Evolutionary conservation across 2,329 filamentous ascomycete genomes (phyloP), one percentile per base, ranked within the genome.

Genomic region (Sclerotinia glacialis): DNA sequence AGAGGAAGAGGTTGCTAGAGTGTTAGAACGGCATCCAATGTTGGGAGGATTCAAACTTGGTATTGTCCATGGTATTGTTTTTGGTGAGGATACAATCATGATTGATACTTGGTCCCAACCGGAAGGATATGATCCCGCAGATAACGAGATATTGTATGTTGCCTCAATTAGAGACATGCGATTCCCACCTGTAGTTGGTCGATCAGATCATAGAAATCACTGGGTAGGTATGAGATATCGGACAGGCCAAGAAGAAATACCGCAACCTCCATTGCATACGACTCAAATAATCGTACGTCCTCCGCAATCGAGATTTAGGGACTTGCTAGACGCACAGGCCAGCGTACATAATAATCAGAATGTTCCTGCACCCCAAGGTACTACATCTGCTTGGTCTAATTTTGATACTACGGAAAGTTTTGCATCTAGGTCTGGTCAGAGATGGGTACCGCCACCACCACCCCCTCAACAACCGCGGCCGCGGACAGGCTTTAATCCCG

Each of bases 171-270:
- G 2, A 21, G 52, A 55, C 14, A 0, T 5, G 11, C 52, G 31
- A 55, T 8, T 14, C 16, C 12, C 4, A 28, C 4, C 5, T 3
- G 11, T 3, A 23, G 5, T 1, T 1, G 52, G 31, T 26, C 34
- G 44, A 28, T 21, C 1, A 0, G 44, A 50, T 26, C 5, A 21
- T 18, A 61, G 14, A 49, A 9, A 37, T 18, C 58, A 49, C 34
- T 61, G 58, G 58, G 31, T 12, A 16, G 44, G 44, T 49, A 61
- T 61, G 58, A 26, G 5, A 8, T 49, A 61, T 61, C 12, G 4
- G 3, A 6, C 7, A 12, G 58, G 8, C 3, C 1, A 12, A 26
- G 8, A 4, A 16, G 1, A 21, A 2, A 28, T 26, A 1, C 31
- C 21, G 11, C 37, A 37, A 9, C 31, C 46, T 37, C 28, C 8